Evolutionary conservation across 164 flowering plant genomes (phyloP).

Genomic region (Annona cherimola): DNA sequence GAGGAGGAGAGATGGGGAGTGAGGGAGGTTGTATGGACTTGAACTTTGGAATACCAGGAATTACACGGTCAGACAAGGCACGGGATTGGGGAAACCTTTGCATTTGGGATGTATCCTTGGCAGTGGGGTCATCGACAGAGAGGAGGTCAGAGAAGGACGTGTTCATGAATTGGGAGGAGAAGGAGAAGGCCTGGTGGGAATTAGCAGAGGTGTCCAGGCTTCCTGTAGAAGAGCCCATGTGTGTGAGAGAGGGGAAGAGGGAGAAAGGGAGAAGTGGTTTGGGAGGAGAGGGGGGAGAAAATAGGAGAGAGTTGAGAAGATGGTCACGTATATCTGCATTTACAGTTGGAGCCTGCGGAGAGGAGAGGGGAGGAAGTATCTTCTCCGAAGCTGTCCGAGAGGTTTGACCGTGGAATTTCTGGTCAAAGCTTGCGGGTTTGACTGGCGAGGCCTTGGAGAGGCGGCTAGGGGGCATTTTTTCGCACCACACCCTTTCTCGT

Average conservation of each 20-base stretch:
- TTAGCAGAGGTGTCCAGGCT: constrained; percentile 34
- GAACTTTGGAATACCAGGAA: constrained; percentile 38
- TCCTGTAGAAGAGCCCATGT: constrained; percentile 37
- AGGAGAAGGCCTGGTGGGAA: constrained; percentile 29
- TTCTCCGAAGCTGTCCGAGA: not conserved
- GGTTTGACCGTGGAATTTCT: constrained; percentile 17
- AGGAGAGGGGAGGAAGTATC: not conserved
- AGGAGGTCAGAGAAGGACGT: constrained; percentile 27
- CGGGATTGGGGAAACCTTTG: constrained; percentile 8
- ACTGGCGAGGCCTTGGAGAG: constrained; percentile 18
- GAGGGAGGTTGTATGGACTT: constrained; percentile 56
- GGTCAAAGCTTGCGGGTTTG: constrained; percentile 50
- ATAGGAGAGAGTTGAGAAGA: not conserved
- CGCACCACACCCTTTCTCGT: not conserved
- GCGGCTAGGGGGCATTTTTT: constrained; percentile 9
- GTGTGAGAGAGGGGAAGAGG: constrained; percentile 9
- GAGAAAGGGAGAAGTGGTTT: not conserved
- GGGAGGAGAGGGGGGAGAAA: not conserved
- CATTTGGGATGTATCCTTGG: not conserved
- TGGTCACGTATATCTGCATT: constrained; percentile 15
- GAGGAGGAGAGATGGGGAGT: constrained; percentile 51
- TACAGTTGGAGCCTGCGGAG: constrained; percentile 20
- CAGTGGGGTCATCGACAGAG: constrained; percentile 12
- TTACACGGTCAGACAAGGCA: constrained; percentile 18
- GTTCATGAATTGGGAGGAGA: constrained; percentile 34